A percentile compares a stretch with the other conserved stretches of the same genome.
Evolutionary conservation across 2,329 filamentous ascomycete species (phyloP).

Genomic region (Biscogniauxia mediterranea): DNA sequence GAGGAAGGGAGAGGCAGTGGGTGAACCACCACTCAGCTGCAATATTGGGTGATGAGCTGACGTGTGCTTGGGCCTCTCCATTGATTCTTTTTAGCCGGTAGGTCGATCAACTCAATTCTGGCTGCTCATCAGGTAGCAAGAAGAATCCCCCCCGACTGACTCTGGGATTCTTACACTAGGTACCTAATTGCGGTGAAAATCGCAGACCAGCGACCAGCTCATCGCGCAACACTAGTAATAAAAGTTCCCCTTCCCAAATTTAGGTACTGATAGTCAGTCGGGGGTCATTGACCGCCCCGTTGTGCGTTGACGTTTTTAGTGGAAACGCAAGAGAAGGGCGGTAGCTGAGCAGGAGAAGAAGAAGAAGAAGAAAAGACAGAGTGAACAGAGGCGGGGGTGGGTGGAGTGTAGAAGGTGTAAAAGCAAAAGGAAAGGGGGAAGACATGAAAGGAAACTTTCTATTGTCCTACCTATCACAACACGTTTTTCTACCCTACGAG

Average conservation of each 20-base stretch:
- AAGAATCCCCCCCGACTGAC: not conserved
- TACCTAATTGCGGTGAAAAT: not conserved
- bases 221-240: not conserved
- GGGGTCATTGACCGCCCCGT: not conserved
- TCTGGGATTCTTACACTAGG: not conserved
- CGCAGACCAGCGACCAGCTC: not conserved
- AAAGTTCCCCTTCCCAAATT: not conserved
- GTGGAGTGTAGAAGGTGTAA: no score
- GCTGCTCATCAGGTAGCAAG: not conserved
- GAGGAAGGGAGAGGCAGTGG: not conserved
- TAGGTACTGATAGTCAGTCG: not conserved
- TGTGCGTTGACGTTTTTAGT: not conserved
- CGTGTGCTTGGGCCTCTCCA: not conserved
- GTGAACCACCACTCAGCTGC: not conserved
- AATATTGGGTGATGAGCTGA: not conserved
- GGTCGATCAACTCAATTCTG: not conserved
- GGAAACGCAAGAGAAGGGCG: not conserved
- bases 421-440: no score
- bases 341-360: no score
- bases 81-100: not conserved
- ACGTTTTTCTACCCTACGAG: not conserved
- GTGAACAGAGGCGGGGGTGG: no score
- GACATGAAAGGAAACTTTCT: no score
- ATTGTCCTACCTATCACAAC: not conserved
- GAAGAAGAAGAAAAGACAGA: no score